Percentiles rank a stretch among this genome's conserved stretches.
These are phyloP conservation scores for Yarrowia yakushimensis DNA, from an alignment of 805 yeast genomes.

Conservation along the genomic window DNA sequence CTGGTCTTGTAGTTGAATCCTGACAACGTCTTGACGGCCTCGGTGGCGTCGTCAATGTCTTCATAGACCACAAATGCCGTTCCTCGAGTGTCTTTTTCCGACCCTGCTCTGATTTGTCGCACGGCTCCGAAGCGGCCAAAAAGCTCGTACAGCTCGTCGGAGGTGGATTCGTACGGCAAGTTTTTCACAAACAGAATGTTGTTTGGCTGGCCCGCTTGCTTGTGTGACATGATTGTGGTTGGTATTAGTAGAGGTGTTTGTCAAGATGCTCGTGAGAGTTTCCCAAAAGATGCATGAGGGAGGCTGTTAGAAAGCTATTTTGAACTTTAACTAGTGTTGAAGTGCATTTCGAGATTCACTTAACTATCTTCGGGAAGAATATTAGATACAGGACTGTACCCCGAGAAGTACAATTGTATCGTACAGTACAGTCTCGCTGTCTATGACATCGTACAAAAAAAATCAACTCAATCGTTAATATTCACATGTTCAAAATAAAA, in stretches of 20 bases:
- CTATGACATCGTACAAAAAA: too few relatives aligned
- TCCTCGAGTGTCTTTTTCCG: conserved; percentile 44
- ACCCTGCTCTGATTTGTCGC: conserved; percentile 50
- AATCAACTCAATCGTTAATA: neutral
- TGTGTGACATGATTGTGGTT: conserved; percentile 9
- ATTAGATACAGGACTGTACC: too few relatives aligned
- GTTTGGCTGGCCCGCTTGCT: conserved; percentile 33
- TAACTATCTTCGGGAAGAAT: too few relatives aligned
- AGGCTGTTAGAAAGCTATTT: too few relatives aligned
- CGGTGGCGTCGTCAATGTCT: conserved; percentile 46
- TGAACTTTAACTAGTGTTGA: too few relatives aligned
- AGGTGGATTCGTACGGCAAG: conserved; percentile 50
- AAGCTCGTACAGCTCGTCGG: conserved; percentile 48
- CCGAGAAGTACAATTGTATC: too few relatives aligned
- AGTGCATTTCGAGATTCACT: too few relatives aligned
- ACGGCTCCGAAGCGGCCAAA: conserved; percentile 56
- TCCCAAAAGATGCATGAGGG: neutral
- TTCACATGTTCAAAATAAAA: neutral
- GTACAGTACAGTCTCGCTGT: neutral
- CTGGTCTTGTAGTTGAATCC: conserved; percentile 60
- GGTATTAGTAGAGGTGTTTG: neutral
- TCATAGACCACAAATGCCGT: conserved; percentile 56
- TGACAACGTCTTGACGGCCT: conserved; percentile 52
- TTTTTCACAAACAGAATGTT: conserved; percentile 53
- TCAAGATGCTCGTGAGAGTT: neutral